phyloP scores from a whole-genome alignment of 2,329 filamentous ascomycete genomes.

The Tolypocladium nubicola region DNA sequence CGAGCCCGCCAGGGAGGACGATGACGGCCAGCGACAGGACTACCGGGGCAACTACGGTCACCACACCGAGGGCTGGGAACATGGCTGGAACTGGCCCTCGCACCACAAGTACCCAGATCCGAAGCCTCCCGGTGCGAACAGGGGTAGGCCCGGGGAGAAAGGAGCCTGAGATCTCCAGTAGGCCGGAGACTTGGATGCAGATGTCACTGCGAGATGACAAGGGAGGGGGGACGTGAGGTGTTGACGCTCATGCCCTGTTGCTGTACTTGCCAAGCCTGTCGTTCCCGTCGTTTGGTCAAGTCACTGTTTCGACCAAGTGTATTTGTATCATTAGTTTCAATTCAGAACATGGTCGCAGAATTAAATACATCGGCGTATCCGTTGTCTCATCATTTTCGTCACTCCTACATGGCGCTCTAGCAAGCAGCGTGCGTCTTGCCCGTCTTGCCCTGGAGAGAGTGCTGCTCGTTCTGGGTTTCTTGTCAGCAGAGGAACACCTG shows the following conservation, averaged over 20 bases:
- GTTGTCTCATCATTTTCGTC: background rate
- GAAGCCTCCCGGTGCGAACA: too few relatives aligned
- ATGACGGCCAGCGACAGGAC: background rate
- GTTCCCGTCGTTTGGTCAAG: background rate
- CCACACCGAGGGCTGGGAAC: background rate
- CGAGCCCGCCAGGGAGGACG: background rate
- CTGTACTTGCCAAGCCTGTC: background rate
- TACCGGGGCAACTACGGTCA: background rate
- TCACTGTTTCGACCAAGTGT: background rate
- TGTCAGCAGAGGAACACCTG: background rate
- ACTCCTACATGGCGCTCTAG: slow-evolving; percentile 29
- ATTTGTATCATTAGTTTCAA: background rate
- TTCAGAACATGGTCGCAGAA: too few relatives aligned
- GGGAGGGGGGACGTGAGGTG: too few relatives aligned
- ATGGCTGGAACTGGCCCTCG: too few relatives aligned
- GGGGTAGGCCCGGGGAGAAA: too few relatives aligned
- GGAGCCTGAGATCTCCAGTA: too few relatives aligned
- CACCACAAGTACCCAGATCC: too few relatives aligned
- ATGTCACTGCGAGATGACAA: too few relatives aligned
- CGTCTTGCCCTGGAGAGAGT: slow-evolving; percentile 80
- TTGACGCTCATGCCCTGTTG: background rate
- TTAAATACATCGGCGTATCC: background rate
- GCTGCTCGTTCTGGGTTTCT: slow-evolving; percentile 53
- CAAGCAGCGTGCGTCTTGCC: slow-evolving; percentile 87
- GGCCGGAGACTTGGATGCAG: too few relatives aligned